These are phyloP conservation scores for Monosporascus sp. DNA, from an alignment of 2,329 filamentous ascomycete genomes.

Conservation along the genomic window DNA sequence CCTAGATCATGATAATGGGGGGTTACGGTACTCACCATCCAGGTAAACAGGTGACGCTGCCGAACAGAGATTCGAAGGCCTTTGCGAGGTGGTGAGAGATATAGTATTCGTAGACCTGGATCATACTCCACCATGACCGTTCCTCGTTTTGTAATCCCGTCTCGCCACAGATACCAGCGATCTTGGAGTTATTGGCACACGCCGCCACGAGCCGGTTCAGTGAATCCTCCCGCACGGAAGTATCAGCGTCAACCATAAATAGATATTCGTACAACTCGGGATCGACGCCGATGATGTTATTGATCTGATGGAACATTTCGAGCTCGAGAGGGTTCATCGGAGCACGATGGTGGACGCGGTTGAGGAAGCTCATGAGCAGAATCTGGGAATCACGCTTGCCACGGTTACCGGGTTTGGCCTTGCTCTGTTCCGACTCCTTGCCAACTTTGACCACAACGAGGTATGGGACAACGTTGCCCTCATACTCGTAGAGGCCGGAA, in stretches of 20 bases:
- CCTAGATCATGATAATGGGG: constrained; percentile 21
- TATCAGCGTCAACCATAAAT: constrained; percentile 97
- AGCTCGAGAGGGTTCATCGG: constrained; percentile 95
- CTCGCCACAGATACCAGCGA: constrained; percentile 95
- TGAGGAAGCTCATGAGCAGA: constrained; percentile 92
- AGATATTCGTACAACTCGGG: constrained; percentile 96
- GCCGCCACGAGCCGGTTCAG: constrained; percentile 87
- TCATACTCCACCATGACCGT: constrained; percentile 98
- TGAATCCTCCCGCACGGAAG: constrained; percentile 84
- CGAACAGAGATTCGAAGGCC: constrained; percentile 95
- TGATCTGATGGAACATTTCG: constrained; percentile 98
- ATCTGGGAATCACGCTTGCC: constrained; percentile 98
- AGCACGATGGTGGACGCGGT: constrained; percentile 88
- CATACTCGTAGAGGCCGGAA: constrained; percentile 93
- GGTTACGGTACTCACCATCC: constrained; percentile 70
- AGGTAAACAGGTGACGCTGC: constrained; percentile 95
- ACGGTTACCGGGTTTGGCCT: constrained; percentile 92
- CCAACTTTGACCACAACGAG: constrained; percentile 94
- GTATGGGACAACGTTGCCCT: constrained; percentile 96
- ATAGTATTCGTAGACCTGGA: constrained; percentile 99
- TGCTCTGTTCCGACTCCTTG: constrained; percentile 88
- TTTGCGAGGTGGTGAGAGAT: constrained; percentile 97
- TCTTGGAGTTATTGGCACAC: constrained; percentile 90
- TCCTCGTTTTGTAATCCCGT: constrained; percentile 95
- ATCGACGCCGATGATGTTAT: constrained; percentile 97